Percentiles rank a stretch among this genome's conserved stretches.
Conservation (phyloP, 805 yeast species). For the Soucietia sequanensis region DNA sequence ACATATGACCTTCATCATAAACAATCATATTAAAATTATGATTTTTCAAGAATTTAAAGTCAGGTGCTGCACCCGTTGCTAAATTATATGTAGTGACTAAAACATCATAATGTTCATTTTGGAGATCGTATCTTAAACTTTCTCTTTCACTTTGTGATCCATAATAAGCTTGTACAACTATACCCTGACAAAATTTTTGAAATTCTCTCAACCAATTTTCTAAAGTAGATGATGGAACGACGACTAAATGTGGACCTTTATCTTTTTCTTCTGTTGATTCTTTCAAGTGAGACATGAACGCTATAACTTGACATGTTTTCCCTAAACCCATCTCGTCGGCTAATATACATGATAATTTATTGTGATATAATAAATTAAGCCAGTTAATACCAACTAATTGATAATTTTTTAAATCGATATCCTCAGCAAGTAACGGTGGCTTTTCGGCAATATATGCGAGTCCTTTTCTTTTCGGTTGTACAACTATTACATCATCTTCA, state of each 20-base stretch:
- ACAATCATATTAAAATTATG: conserved; percentile 83
- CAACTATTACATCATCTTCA: conserved; percentile 31
- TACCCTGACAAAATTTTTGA: conserved; percentile 77
- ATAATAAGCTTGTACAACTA: conserved; percentile 88
- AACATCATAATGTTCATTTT: conserved; percentile 69
- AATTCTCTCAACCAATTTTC: conserved; percentile 98
- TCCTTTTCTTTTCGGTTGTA: conserved; percentile 18
- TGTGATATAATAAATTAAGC: conserved; percentile 76
- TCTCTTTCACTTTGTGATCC: conserved; percentile 85
- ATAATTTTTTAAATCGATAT: conserved; percentile 73
- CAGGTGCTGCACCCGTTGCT: conserved; percentile 84
- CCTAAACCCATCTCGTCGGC: conserved; percentile 99
- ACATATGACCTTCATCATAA: conserved; percentile 97
- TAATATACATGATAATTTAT: conserved; percentile 81
- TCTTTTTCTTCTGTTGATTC: conserved; percentile 41
- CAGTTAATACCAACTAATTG: conserved; percentile 98
- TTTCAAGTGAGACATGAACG: conserved; percentile 84
- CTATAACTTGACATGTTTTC: conserved; percentile 93
- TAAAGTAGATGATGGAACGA: conserved; percentile 94
- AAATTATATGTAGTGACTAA: conserved; percentile 91
- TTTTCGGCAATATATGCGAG: conserved; percentile 58
- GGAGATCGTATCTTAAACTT: conserved; percentile 71
- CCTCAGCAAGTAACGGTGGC: conserved; percentile 65
- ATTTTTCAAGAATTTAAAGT: conserved; percentile 71
- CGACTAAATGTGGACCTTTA: conserved; percentile 83